A percentile compares a stretch with the other conserved stretches of the same genome.
phyloP scores from a whole-genome alignment of 1,139 yeast species.

The Debaryomyces singareniensis region DNA sequence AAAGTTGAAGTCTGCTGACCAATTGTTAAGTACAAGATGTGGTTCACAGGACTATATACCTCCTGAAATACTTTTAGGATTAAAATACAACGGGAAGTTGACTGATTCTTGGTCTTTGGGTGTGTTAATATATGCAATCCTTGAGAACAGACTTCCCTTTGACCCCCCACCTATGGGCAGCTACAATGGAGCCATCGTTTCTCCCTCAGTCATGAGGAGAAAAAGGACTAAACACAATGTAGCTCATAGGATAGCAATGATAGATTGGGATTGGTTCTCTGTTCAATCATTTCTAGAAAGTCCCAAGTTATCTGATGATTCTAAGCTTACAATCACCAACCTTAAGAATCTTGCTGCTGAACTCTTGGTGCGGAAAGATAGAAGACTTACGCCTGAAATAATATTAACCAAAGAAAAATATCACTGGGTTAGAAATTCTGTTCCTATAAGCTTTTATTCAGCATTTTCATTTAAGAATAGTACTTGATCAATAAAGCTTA shows the following conservation, averaged over 20 bases:
- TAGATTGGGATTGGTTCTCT: slow-evolving; percentile 81
- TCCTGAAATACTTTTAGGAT: slow-evolving; percentile 86
- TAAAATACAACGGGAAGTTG: slow-evolving; percentile 81
- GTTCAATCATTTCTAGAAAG: slow-evolving; percentile 15
- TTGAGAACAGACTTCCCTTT: slow-evolving; percentile 86
- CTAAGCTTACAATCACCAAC: slow-evolving; percentile 17
- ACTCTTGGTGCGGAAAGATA: slow-evolving; percentile 35
- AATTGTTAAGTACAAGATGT: slow-evolving; percentile 75
- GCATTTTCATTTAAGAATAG: too few species aligned
- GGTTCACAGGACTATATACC: slow-evolving; percentile 96
- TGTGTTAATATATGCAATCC: slow-evolving; percentile 72
- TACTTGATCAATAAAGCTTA: too few species aligned
- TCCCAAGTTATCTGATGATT: slow-evolving; percentile 10
- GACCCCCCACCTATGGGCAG: slow-evolving; percentile 52
- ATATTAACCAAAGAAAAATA: slow-evolving; percentile 11
- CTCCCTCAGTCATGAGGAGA: slow-evolving; percentile 43
- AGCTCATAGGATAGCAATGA: slow-evolving; percentile 85
- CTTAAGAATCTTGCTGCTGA: slow-evolving; percentile 27
- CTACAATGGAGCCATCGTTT: slow-evolving; percentile 21
- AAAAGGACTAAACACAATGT: slow-evolving; percentile 54
- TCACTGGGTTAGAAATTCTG: slow-evolving; percentile 14
- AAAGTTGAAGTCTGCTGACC: slow-evolving; percentile 49
- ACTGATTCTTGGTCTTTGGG: slow-evolving; percentile 96
- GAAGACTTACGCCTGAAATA: slow-evolving; percentile 14
- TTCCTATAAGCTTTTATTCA: slow-evolving; percentile 7